Evolutionary conservation across 352 stramenopile genomes (phyloP), one percentile per base, ranked within the genome.

Genomic region (Phytophthora brassicae): DNA sequence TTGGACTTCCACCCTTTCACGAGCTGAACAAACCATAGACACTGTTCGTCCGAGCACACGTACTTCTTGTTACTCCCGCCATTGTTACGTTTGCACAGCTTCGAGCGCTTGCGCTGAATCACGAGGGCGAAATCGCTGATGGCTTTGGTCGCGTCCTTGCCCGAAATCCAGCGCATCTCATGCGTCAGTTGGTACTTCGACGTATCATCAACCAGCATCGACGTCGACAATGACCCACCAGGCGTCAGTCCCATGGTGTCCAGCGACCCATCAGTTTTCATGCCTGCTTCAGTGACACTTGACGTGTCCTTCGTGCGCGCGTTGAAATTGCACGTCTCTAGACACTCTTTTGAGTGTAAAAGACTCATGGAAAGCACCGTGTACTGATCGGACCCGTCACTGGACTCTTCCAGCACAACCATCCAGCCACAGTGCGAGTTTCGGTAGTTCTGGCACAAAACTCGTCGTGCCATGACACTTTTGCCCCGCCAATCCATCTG

Each of bases 21-120:
- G 14, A 92, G 70, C 45, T 86, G 82, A 22, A 92, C 82, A 49
- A 91, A 94, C 84, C 84, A 94, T 6, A 86, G 42, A 19, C 84
- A 94, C 7, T 68, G 54, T 7, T 88, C 70, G 38, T 88, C 81
- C 4, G 84, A 94, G 51, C 84, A 94, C 54, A 94, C 65, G 44
- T 94, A 94, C 52, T 94, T 94, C 48, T 94, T 94, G 72, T 92
- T 94, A 60, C 84, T 88, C 4, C 84, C 81, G 14, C 84, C 82
- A 36, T 88, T 92, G 57, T 88, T 92, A 24, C 79, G 79, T 64
- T 94, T 92, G 74, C 84, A 86, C 22, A 94, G 65, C 51, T 84
- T 88, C 16, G 84, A 84, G 7, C 84, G 79, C 60, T 94, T 94
- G 53, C 78, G 83, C 50, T 94, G 84, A 43, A 90, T 75, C 22